Conservation (phyloP, 208 protist species). For the Leishmania turanica region DNA sequence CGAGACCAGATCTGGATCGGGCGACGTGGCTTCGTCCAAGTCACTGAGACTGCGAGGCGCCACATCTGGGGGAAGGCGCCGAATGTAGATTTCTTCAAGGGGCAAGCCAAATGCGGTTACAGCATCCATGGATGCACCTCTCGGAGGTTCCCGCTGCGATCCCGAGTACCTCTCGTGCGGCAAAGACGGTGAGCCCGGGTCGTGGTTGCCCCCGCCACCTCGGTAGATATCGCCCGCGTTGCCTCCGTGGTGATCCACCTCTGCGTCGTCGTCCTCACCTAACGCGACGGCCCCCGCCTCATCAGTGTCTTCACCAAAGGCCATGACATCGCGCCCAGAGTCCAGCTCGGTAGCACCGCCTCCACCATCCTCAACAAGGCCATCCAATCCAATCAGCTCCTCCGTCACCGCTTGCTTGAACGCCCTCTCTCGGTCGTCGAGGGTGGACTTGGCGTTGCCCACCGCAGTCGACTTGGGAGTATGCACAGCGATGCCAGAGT, state of each 20-base stretch:
- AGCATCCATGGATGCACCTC: conserved; percentile 26
- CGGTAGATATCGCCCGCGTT: background rate
- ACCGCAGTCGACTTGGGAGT: background rate
- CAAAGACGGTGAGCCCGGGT: background rate
- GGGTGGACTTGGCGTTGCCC: background rate
- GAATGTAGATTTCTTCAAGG: conserved; percentile 72
- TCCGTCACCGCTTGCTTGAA: conserved; percentile 26
- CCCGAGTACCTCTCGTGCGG: background rate
- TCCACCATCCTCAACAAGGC: background rate
- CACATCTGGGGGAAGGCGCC: conserved; percentile 72
- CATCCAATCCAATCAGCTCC: conserved; percentile 32
- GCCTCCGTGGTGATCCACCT: background rate
- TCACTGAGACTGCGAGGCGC: conserved; percentile 80
- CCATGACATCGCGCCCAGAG: background rate
- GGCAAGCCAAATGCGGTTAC: conserved; percentile 34
- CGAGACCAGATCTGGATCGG: conserved; percentile 50
- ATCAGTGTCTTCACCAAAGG: background rate
- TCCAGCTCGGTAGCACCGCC: background rate
- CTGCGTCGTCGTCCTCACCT: background rate
- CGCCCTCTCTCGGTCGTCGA: background rate
- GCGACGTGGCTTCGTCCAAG: conserved; percentile 59
- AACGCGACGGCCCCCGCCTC: background rate
- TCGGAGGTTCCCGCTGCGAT: background rate
- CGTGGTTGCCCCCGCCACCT: background rate
- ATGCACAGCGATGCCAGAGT: background rate